Conservation (phyloP, 2,329 filamentous ascomycete species). For the Cadophora sp. region DNA sequence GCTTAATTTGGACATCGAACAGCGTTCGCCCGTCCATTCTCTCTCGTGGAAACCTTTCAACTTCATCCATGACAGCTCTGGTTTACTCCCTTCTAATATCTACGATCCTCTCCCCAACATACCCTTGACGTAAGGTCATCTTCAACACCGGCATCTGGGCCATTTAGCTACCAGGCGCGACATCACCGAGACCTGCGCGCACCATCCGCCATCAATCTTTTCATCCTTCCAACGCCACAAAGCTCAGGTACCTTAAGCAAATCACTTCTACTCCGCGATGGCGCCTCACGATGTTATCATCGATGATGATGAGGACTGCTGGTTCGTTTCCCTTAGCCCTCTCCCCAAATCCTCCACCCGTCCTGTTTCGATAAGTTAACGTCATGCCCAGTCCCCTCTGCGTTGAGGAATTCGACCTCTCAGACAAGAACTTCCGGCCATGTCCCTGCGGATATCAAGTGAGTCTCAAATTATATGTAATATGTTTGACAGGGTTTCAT, state of each 20-base stretch:
- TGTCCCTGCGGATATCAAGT: conserved; percentile 99
- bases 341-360: conserved; percentile 20
- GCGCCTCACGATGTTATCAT: conserved; percentile 73
- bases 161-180: conserved; percentile 35
- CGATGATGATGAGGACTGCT: conserved; percentile 74
- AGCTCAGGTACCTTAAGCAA: conserved; percentile 21
- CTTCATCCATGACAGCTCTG: conserved; percentile 5
- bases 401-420: conserved; percentile 98
- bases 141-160: background rate
- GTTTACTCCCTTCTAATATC: background rate
- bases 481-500: background rate
- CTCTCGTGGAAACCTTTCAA: background rate
- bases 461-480: conserved; percentile 42
- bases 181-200: conserved; percentile 26
- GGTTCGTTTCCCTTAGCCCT: conserved; percentile 53
- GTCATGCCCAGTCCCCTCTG: conserved; percentile 77
- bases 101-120: conserved; percentile 4
- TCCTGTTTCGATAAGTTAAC: background rate
- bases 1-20: background rate
- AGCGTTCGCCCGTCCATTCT: background rate
- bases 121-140: conserved; percentile 5
- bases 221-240: conserved; percentile 24
- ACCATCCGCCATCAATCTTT: conserved; percentile 20
- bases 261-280: conserved; percentile 52
- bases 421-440: conserved; percentile 94